These are phyloP conservation scores for Uncinocarpus reesii DNA, from an alignment of 2,329 filamentous ascomycete genomes.

Conservation along the genomic window DNA sequence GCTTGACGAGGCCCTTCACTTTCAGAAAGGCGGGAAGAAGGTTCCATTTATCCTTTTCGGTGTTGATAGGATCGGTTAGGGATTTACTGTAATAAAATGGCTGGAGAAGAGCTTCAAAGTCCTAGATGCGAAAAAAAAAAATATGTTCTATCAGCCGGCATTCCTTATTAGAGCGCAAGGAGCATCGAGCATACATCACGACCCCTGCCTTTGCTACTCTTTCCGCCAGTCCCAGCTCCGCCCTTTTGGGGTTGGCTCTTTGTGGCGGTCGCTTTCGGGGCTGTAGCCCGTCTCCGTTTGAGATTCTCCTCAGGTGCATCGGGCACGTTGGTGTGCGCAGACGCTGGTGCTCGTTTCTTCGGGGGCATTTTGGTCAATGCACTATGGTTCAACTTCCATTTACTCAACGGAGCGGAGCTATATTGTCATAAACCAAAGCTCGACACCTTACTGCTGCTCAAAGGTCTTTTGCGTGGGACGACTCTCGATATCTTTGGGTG, in stretches of 20 bases:
- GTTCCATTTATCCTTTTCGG: conserved; percentile 84
- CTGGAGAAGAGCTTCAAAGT: conserved; percentile 55
- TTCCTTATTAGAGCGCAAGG: background rate
- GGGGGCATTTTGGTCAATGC: conserved; percentile 27
- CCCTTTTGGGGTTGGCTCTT: background rate
- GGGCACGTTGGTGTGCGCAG: conserved; percentile 17
- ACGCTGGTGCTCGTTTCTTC: conserved; percentile 28
- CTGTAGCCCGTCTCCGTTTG: conserved; percentile 11
- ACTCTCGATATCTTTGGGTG: conserved; percentile 9
- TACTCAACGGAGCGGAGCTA: background rate
- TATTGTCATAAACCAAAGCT: background rate
- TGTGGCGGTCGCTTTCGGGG: background rate
- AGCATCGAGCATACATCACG: conserved; percentile 9
- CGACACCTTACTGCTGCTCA: background rate
- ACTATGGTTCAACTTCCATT: background rate
- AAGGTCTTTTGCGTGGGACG: background rate
- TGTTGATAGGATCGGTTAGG: conserved; percentile 59
- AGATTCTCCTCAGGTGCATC: conserved; percentile 10
- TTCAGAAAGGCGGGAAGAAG: conserved; percentile 94
- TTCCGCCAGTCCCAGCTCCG: background rate
- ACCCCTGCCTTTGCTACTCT: conserved; percentile 4
- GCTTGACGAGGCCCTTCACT: conserved; percentile 92
- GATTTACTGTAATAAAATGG: conserved; percentile 61
- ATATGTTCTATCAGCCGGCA: background rate
- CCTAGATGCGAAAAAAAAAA: conserved; percentile 20